These are phyloP conservation scores for Fusarium sp. DNA, from an alignment of 2,329 filamentous ascomycete species.

Conservation along the genomic window DNA sequence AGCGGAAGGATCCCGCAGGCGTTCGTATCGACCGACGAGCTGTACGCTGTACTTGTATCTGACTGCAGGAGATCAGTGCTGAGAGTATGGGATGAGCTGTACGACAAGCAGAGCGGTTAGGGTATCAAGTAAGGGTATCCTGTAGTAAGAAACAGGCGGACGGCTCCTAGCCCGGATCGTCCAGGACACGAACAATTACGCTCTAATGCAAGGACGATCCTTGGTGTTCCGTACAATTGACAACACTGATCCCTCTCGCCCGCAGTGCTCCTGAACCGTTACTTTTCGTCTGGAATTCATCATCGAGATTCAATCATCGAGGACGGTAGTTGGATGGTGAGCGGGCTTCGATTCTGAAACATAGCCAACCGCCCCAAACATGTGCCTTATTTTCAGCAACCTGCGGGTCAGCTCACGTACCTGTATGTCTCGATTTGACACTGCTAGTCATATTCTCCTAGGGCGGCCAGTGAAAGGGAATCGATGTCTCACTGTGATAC, in stretches of 20 bases:
- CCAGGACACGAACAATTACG: conserved; percentile 20
- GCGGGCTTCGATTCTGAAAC: conserved; percentile 26
- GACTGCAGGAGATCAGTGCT: conserved; percentile 27
- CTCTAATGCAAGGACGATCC: conserved; percentile 25
- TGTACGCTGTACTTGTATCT: conserved; percentile 27
- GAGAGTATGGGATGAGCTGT: conserved; percentile 25
- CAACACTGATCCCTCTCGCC: conserved; percentile 9
- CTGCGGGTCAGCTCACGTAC: conserved; percentile 23
- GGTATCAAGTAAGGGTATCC: conserved; percentile 21
- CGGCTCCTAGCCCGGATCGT: conserved; percentile 21
- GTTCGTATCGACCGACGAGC: conserved; percentile 27
- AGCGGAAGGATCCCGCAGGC: conserved; percentile 19
- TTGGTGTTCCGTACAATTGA: conserved; percentile 21
- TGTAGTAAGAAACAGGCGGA: conserved; percentile 8
- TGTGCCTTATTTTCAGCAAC: conserved; percentile 1
- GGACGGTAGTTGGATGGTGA: conserved; percentile 30
- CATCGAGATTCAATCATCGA: conserved; percentile 25
- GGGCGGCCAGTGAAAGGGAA: conserved; percentile 29
- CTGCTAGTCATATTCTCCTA: conserved; percentile 12
- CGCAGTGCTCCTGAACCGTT: conserved; percentile 7
- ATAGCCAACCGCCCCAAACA: conserved; percentile 6
- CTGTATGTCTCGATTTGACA: conserved; percentile 42
- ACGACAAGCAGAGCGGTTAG: conserved; percentile 6
- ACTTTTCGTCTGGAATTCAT: neutral
- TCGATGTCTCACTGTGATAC: conserved; percentile 26